phyloP scores from a whole-genome alignment of 305 asterid species.

The Andrographis paniculata region DNA sequence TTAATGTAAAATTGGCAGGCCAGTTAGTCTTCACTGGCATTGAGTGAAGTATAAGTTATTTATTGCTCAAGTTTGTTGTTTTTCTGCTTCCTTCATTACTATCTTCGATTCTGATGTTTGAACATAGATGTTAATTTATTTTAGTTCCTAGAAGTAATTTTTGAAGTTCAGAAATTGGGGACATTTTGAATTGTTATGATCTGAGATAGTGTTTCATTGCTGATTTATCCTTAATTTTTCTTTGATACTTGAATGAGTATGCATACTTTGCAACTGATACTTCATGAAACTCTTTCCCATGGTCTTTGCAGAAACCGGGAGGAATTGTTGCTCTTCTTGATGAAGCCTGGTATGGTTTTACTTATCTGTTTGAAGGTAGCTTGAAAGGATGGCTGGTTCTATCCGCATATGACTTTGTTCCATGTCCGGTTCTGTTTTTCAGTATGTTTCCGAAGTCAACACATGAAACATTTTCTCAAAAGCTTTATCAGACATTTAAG shows the following conservation, averaged over 20 bases:
- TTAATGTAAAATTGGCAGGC: not conserved
- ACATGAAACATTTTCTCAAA: conserved; percentile 81
- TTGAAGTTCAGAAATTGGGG: conserved; percentile 17
- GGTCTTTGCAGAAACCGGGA: conserved; percentile 86
- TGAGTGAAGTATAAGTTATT: not conserved
- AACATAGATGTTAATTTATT: not conserved
- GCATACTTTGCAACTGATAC: not conserved
- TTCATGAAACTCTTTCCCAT: conserved; percentile 13
- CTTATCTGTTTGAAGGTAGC: conserved; percentile 4
- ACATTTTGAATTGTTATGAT: conserved; percentile 11
- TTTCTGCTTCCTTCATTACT: not conserved
- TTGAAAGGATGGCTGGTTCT: conserved; percentile 13
- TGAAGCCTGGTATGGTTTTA: conserved; percentile 76
- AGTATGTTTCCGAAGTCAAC: conserved; percentile 99
- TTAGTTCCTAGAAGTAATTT: not conserved
- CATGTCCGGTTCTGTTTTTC: conserved; percentile 27
- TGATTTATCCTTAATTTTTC: conserved; percentile 5
- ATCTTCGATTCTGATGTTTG: not conserved
- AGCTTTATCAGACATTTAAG: conserved; percentile 91
- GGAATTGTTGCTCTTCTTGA: conserved; percentile 95
- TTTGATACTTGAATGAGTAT: too few relatives aligned
- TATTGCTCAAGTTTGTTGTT: not conserved
- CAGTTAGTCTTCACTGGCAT: conserved; percentile 4
- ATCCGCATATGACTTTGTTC: conserved; percentile 21
- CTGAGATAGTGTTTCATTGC: conserved; percentile 6